phyloP scores from a whole-genome alignment of 2,329 filamentous ascomycete species.

The Trichoderma sp. region DNA sequence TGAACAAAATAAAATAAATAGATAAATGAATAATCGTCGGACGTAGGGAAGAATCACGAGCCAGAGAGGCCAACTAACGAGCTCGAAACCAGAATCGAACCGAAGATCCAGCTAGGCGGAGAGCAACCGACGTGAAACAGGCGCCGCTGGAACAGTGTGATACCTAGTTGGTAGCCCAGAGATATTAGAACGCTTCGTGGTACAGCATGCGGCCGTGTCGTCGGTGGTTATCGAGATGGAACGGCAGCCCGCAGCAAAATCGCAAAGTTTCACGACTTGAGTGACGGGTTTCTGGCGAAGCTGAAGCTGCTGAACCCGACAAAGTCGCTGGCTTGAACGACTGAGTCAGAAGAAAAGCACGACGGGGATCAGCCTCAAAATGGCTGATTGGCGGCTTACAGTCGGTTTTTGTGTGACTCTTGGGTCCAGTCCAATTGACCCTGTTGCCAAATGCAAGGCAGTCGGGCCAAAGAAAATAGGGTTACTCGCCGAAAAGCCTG shows the following conservation, averaged over 20 bases:
- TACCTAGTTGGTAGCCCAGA: constrained; percentile 48
- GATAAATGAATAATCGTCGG: not conserved
- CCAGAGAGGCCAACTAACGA: constrained; percentile 11
- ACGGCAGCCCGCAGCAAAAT: constrained; percentile 50
- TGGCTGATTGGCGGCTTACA: constrained; percentile 45
- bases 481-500: constrained; percentile 35
- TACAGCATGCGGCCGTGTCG: constrained; percentile 53
- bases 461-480: constrained; percentile 46
- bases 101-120: constrained; percentile 17
- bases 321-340: constrained; percentile 26
- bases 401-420: constrained; percentile 55
- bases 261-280: constrained; percentile 36
- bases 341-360: constrained; percentile 35
- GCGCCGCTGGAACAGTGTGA: constrained; percentile 50
- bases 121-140: constrained; percentile 49
- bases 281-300: constrained; percentile 31
- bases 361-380: constrained; percentile 34
- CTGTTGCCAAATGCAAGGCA: constrained; percentile 46
- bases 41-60: not conserved
- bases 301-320: constrained; percentile 29
- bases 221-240: constrained; percentile 47
- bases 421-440: constrained; percentile 39
- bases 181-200: constrained; percentile 49
- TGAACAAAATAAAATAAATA: not conserved
- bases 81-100: constrained; percentile 15